Evolutionary conservation across 139 green algal genomes (phyloP).

Genomic region (Chlamydomonas sp.): DNA sequence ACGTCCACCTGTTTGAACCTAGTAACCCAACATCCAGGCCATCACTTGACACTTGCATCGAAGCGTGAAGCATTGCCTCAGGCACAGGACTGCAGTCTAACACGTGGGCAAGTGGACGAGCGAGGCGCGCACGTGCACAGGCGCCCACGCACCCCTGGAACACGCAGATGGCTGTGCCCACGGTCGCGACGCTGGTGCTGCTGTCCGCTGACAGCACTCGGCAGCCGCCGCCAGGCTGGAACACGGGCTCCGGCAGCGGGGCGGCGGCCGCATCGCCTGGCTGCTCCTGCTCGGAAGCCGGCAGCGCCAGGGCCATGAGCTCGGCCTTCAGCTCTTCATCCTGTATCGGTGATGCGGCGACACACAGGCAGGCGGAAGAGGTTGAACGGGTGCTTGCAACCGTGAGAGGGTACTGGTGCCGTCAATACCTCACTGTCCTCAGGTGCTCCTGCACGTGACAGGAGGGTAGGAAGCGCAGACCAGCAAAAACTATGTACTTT

Average conservation of each 20-base stretch:
- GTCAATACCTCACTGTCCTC: no score
- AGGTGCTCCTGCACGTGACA: no score
- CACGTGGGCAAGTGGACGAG: not conserved
- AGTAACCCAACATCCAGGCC: no score
- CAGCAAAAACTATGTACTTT: no score
- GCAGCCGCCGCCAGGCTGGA: slow-evolving; percentile 32
- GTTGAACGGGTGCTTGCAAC: not conserved
- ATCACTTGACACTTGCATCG: no score
- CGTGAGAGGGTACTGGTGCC: not conserved
- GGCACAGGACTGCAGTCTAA: not conserved
- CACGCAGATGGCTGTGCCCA: slow-evolving; percentile 22
- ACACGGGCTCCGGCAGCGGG: not conserved
- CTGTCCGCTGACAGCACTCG: not conserved
- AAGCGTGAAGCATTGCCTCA: no score
- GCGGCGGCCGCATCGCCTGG: not conserved
- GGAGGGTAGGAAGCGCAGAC: no score
- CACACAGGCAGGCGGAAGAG: no score
- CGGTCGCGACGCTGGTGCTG: not conserved
- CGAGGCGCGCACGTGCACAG: not conserved
- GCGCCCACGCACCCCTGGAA: slow-evolving; percentile 10
- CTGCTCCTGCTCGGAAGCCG: not conserved
- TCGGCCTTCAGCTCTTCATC: slow-evolving; percentile 21
- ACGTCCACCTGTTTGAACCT: no score
- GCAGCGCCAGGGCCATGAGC: not conserved
- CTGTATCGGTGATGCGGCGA: not conserved